Base-by-base conservation (phyloP, 805 yeast species). In the Ogataea saltuana region DNA sequence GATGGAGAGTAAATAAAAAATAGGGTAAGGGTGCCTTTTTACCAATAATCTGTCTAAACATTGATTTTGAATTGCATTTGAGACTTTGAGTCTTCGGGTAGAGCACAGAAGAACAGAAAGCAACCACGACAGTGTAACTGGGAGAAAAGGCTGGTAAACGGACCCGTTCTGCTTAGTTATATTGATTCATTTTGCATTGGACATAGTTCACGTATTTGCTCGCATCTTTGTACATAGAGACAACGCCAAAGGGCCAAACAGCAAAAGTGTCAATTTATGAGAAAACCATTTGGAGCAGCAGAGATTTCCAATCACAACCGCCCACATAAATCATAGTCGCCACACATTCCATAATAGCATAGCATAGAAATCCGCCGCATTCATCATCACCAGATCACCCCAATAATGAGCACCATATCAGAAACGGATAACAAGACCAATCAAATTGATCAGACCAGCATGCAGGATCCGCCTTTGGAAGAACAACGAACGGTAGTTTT, bases 331-430 rank as follows among this genome's bases (percentile, higher is more conserved):
- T 33, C 26, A n/a, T 22, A 13, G 22, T 34, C 38, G 38, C 28
- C 38, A 23, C 38, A 34, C 17, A 28, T 15, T 7, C 28, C 26
- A 32, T n/a, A 4, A 27, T 36, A 38, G 34, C 34, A 28, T 38
- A 29, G 21, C 33, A 29, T 38, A 28, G 35, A 34, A 38, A 30
- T 30, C 17, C 33, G 33, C 33, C 35, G 33, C 34, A 29, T 29
- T 20, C 6, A 29, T 21, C 22, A n/a, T 19, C 22, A 23, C 20
- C 26, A 21, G 4, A 6, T 16, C 28, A 28, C 33, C 12, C 19
- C 21, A 38, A 11, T 22, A 21, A 26, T 20, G 32, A 20, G 15
- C 31, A 35, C 22, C 26, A 36, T 36, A 33, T n/a, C 28, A 17
- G 33, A 36, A 13, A 23, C 22, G n/a, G n/a, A n/a, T n/a, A n/a